Conservation (phyloP, 106 monocot genomes). For the Acorus gramineus region DNA sequence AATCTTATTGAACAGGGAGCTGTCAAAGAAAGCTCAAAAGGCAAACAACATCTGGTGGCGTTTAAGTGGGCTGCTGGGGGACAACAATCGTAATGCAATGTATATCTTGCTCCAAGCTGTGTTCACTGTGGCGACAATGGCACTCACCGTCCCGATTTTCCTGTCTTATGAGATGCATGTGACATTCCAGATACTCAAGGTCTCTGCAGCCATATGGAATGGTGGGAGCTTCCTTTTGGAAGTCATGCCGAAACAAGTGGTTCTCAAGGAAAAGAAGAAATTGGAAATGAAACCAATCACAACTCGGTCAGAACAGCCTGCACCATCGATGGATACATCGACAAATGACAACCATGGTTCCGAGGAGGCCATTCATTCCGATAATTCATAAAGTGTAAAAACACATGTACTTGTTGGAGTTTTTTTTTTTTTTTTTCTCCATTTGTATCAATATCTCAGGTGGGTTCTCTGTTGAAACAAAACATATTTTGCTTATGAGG, state of each 20-base stretch:
- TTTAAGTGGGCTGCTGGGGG: slow-evolving; percentile 77
- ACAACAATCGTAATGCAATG: slow-evolving; percentile 75
- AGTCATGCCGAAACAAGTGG: slow-evolving; percentile 81
- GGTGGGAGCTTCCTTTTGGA: slow-evolving; percentile 85
- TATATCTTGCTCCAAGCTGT: slow-evolving; percentile 77
- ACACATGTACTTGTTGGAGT: too few relatives aligned
- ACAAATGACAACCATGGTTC: too few relatives aligned
- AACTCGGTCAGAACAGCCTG: not conserved
- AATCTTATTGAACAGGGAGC: slow-evolving; percentile 41
- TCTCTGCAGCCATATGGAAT: slow-evolving; percentile 81
- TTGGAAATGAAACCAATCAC: slow-evolving; percentile 51
- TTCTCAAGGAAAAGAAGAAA: slow-evolving; percentile 87
- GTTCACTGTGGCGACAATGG: slow-evolving; percentile 87
- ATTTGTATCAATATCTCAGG: too few relatives aligned
- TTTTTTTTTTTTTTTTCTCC: too few relatives aligned
- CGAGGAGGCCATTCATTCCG: too few relatives aligned
- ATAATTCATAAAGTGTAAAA: too few relatives aligned
- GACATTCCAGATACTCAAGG: slow-evolving; percentile 74
- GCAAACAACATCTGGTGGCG: slow-evolving; percentile 91
- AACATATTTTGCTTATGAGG: too few relatives aligned
- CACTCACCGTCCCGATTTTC: slow-evolving; percentile 82
- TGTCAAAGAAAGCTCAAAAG: slow-evolving; percentile 97
- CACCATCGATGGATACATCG: too few relatives aligned
- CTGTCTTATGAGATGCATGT: slow-evolving; percentile 74
- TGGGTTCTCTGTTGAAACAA: too few relatives aligned